Evolutionary conservation across 2,329 filamentous ascomycete genomes (phyloP), one percentile per base, ranked within the genome.

Genomic region (Apiospora marii): DNA sequence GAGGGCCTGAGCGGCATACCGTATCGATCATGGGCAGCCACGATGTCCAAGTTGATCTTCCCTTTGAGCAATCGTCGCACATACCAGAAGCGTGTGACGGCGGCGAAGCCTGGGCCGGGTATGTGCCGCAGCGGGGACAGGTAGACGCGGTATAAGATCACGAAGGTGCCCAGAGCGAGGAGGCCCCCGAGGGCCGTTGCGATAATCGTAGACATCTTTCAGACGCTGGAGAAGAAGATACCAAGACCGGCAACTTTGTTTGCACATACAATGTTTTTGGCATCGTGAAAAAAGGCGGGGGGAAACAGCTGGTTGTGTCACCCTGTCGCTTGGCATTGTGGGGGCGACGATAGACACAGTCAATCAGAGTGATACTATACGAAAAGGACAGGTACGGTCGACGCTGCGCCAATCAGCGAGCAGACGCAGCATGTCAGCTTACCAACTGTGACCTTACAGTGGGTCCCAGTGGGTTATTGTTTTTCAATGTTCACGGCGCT

Each of bases 81-180:
- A 70, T 83, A 80, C 84, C 84, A 85, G 2, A 83, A 72, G 27
- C 79, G 79, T 0, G 84, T 81, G 72, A 85, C 81, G 0, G 82
- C 83, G 6, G 83, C 84, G 24, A 81, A 67, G 43, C 83, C 83
- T 0, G 84, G 84, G 0, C 84, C 84, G 0, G 84, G 84, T 12
- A 85, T 80, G 70, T 84, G 68, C 6, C 70, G 49, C 13, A 73
- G 30, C 2, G 70, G 72, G 3, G 70, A 72, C 8, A 72, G 58
- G 30, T 67, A 72, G 22, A 24, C 19, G 10, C 67, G 67, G 19
- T 2, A 37, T 19, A 48, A n/a, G 7, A 49, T 16, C 8, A 69
- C 44, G 16, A 34, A 34, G 19, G 44, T 10, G 58, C 58, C n/a
- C 7, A n/a, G 2, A 1, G 58, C 58, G 19, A 64, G 10, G 58